Percentiles rank a stretch among this genome's conserved stretches.
phyloP scores from a whole-genome alignment of 2,329 filamentous ascomycete species.

The Aspergillus spinulosporus region DNA sequence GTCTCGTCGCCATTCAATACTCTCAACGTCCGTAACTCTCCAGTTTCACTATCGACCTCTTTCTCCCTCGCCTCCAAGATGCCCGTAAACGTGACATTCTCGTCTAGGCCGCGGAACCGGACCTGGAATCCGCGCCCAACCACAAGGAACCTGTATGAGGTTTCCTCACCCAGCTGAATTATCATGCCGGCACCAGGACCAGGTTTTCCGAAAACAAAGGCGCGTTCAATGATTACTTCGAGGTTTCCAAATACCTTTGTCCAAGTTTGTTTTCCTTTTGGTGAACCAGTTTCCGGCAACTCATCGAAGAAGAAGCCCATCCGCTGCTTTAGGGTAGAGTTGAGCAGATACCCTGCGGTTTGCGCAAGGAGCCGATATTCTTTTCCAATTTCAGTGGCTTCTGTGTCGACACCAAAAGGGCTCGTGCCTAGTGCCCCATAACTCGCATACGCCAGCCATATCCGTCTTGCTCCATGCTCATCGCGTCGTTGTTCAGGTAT shows the following conservation, averaged over 20 bases:
- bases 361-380: constrained; percentile 1
- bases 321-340: constrained; percentile 8
- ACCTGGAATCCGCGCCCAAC: constrained; percentile 50
- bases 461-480: constrained; percentile 43
- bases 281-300: neutral
- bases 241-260: constrained; percentile 27
- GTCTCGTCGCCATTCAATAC: constrained; percentile 50
- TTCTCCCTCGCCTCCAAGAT: constrained; percentile 48
- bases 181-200: constrained; percentile 47
- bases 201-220: constrained; percentile 49
- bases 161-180: constrained; percentile 40
- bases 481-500: constrained; percentile 52
- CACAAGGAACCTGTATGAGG: constrained; percentile 39
- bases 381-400: neutral
- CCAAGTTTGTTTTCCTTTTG: neutral
- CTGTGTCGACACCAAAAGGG: constrained; percentile 47
- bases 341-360: constrained; percentile 12
- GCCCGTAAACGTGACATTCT: constrained; percentile 44
- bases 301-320: constrained; percentile 44
- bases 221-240: constrained; percentile 44
- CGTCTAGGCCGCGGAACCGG: constrained; percentile 27
- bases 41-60: constrained; percentile 35
- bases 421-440: constrained; percentile 37
- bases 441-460: constrained; percentile 42
- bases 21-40: constrained; percentile 39